Evolutionary conservation across 352 stramenopile species (phyloP).

Genomic region (Phytophthora idaei): DNA sequence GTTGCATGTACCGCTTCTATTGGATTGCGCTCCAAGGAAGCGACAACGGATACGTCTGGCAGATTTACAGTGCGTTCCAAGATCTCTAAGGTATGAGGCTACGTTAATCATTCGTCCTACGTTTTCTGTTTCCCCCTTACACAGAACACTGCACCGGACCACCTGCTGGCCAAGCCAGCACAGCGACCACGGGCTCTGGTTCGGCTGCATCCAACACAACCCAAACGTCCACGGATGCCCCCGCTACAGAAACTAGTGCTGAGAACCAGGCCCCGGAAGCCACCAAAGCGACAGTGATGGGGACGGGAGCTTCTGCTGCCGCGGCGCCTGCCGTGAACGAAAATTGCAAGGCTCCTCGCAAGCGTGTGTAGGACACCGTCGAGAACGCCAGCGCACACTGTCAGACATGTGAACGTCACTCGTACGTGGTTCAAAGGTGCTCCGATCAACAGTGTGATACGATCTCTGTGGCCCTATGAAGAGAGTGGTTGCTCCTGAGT

Average conservation of each 20-base stretch:
- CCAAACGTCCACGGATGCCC: background rate
- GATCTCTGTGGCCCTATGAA: too few species aligned
- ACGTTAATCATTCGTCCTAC: background rate
- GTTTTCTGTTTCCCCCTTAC: background rate
- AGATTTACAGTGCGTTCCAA: slow-evolving; percentile 6
- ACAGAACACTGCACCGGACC: background rate
- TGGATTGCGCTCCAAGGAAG: slow-evolving; percentile 47
- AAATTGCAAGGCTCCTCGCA: background rate
- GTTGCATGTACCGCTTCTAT: slow-evolving; percentile 8
- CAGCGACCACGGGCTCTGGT: background rate
- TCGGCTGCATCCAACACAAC: background rate
- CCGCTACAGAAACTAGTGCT: background rate
- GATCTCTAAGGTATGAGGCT: background rate
- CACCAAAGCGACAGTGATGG: background rate
- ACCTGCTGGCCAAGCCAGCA: background rate
- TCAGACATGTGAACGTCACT: too few species aligned
- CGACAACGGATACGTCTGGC: slow-evolving; percentile 4
- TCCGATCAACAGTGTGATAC: too few species aligned
- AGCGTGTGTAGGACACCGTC: background rate
- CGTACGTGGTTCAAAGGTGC: too few species aligned
- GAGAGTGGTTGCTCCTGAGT: too few species aligned
- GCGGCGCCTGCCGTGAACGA: background rate
- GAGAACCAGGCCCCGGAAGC: too few species aligned
- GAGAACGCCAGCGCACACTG: too few species aligned
- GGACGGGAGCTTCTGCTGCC: background rate